Evolutionary conservation across 1,139 yeast species (phyloP).

Genomic region (Candida tropicalis): DNA sequence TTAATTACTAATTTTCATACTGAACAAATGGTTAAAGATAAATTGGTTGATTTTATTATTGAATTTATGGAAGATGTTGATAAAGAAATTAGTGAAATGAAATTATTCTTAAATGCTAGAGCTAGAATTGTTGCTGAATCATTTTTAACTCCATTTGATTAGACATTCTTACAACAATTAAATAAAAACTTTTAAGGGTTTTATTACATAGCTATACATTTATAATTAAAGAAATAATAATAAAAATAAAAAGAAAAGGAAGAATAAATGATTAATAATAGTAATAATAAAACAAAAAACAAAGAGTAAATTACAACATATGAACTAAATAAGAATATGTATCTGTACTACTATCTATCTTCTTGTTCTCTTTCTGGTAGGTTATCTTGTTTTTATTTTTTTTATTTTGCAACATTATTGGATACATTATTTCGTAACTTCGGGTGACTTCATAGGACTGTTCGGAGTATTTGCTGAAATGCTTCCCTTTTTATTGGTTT

Average conservation of each 20-base stretch:
- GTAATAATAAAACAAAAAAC: slow-evolving; percentile 1
- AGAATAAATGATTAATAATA: slow-evolving; percentile 6
- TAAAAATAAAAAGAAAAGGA: slow-evolving; percentile 1
- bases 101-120: slow-evolving; percentile 92
- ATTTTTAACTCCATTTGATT: slow-evolving; percentile 76
- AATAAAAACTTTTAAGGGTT: not conserved
- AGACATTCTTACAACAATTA: slow-evolving; percentile 10
- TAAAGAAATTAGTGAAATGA: slow-evolving; percentile 98
- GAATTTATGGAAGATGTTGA: slow-evolving; percentile 99
- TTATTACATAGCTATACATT: slow-evolving; percentile 6
- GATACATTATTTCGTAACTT: slow-evolving; percentile 1
- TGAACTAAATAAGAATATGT: not conserved
- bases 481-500: not conserved
- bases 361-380: slow-evolving; percentile 7
- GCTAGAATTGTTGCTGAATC: slow-evolving; percentile 99
- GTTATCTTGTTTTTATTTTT: not conserved
- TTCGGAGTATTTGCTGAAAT: slow-evolving; percentile 1
- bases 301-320: not conserved
- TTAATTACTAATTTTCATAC: slow-evolving; percentile 93
- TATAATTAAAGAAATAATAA: slow-evolving; percentile 2
- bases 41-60: slow-evolving; percentile 92
- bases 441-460: slow-evolving; percentile 7
- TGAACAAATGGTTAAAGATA: slow-evolving; percentile 93
- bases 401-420: too few relatives aligned
- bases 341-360: not conserved